Evolutionary conservation across 2,329 filamentous ascomycete genomes (phyloP), one percentile per base, ranked within the genome.

Genomic region (Ceratocystis variospora): DNA sequence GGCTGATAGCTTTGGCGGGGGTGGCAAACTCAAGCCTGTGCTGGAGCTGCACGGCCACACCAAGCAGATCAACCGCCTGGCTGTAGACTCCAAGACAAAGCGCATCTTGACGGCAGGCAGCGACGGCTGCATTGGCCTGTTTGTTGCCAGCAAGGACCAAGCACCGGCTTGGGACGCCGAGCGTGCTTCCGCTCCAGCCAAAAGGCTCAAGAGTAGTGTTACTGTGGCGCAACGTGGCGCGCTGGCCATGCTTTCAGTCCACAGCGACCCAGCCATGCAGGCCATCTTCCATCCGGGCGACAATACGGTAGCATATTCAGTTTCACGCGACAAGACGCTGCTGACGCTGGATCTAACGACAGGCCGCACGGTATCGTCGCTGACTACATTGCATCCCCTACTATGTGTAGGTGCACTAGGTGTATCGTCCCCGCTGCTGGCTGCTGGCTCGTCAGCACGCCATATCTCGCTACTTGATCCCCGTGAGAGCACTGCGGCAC

Each of bases 391-490:
- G 66, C 89, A 96, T 75, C 85, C 91, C 0, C 82, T 99, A 6
- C 83, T 96, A 68, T 91, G 87, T 37, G 80, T 96, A 5, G 82
- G 85, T 69, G 86, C 91, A 5, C 79, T 99, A 15, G 84, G 85
- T 1, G 68, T 72, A 66, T 69, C 79, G 71, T 67, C 65, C n/a
- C 61, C 69, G 44, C 77, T 85, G 28, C 75, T 87, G 66, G 84
- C 84, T 2, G 87, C 90, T 25, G 94, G 92, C 68, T 96, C 90
- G 1, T 87, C 87, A 17, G 89, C 90, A 25, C 83, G 91, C 66
- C 90, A 96, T 77, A 89, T 99, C 73, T 93, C 90, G 0, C 82
- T 99, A n/a, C 84, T 97, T 70, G 94, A 99, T 75, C 93, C 93
- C 2, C 85, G 94, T 64, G 87, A 84, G 37, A 88, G 86, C 2